phyloP scores from a whole-genome alignment of 768 basidiomycete species.

The Tricholoma furcatifolium region DNA sequence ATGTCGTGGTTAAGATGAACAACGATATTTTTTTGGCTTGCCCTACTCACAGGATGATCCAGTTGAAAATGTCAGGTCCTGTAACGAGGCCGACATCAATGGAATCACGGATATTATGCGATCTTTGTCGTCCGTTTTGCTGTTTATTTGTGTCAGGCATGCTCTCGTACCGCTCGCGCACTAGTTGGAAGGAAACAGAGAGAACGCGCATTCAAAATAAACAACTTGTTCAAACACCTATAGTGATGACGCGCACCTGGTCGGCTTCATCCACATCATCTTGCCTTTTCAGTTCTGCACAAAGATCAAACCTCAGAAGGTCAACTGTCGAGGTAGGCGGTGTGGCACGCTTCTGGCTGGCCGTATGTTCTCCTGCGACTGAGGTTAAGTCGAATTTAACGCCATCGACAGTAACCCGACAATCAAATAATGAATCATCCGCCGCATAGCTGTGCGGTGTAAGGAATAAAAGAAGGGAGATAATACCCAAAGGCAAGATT shows the following conservation, averaged over 20 bases:
- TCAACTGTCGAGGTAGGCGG: slow-evolving; percentile 68
- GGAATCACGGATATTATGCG: slow-evolving; percentile 75
- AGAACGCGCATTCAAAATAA: neutral
- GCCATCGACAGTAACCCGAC: slow-evolving; percentile 40
- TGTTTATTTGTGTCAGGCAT: slow-evolving; percentile 70
- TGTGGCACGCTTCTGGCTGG: slow-evolving; percentile 49
- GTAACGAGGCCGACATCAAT: slow-evolving; percentile 46
- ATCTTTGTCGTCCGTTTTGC: slow-evolving; percentile 51
- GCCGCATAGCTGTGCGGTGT: slow-evolving; percentile 28
- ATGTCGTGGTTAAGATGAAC: slow-evolving; percentile 8
- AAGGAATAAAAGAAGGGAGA: slow-evolving; percentile 14
- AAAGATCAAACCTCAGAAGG: slow-evolving; percentile 65
- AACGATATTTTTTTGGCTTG: no score
- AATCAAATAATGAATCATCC: slow-evolving; percentile 50
- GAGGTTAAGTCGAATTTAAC: slow-evolving; percentile 59
- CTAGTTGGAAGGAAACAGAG: slow-evolving; percentile 33
- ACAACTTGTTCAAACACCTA: slow-evolving; percentile 1
- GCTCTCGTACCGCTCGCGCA: slow-evolving; percentile 68
- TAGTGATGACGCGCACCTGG: slow-evolving; percentile 52
- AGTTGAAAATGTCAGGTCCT: slow-evolving; percentile 27
- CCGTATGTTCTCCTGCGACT: slow-evolving; percentile 50
- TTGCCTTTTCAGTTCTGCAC: slow-evolving; percentile 50
- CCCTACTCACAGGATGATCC: slow-evolving; percentile 39
- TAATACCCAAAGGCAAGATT: slow-evolving; percentile 9
- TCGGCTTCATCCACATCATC: slow-evolving; percentile 52